Percentiles rank a stretch among this genome's conserved stretches.
phyloP scores from a whole-genome alignment of 371 early-diverging fungal genomes.

The Catenaria anguillulae region DNA sequence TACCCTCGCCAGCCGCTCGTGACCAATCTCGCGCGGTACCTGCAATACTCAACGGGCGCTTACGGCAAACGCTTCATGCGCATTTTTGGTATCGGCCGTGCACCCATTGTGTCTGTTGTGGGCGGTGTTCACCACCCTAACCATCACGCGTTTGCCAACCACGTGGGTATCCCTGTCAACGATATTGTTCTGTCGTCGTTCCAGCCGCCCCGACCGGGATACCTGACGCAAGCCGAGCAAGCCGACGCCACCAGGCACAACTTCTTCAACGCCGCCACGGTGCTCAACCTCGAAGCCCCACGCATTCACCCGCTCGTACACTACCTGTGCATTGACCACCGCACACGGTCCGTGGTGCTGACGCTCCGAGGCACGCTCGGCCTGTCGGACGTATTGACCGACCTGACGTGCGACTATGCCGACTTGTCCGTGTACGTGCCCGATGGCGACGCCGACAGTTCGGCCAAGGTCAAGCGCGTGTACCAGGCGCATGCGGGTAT shows the following conservation, averaged over 20 bases:
- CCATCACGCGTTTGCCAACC: slow-evolving; percentile 54
- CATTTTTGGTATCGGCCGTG: slow-evolving; percentile 55
- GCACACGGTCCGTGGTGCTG: slow-evolving; percentile 52
- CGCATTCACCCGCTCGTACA: slow-evolving; percentile 60
- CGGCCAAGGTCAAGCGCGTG: slow-evolving; percentile 8
- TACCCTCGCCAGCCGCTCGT: slow-evolving; percentile 50
- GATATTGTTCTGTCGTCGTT: slow-evolving; percentile 51
- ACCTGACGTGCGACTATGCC: slow-evolving; percentile 65
- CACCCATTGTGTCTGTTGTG: slow-evolving; percentile 28
- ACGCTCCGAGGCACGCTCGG: slow-evolving; percentile 84
- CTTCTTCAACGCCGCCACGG: background rate
- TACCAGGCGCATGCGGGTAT: slow-evolving; percentile 60
- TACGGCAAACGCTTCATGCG: slow-evolving; percentile 74
- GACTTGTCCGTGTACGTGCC: slow-evolving; percentile 37
- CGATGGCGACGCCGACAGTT: no score
- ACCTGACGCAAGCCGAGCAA: slow-evolving; percentile 16
- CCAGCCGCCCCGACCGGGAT: slow-evolving; percentile 25
- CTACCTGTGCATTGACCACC: slow-evolving; percentile 69
- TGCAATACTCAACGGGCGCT: slow-evolving; percentile 58
- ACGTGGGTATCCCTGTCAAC: slow-evolving; percentile 44
- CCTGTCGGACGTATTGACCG: slow-evolving; percentile 67
- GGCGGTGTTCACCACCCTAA: slow-evolving; percentile 35
- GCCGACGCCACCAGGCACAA: slow-evolving; percentile 11
- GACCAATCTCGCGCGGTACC: slow-evolving; percentile 53
- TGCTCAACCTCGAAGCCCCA: slow-evolving; percentile 17